phyloP scores from a whole-genome alignment of 1,284 basidiomycete species.

The Cystobasidiaceae sp. region DNA sequence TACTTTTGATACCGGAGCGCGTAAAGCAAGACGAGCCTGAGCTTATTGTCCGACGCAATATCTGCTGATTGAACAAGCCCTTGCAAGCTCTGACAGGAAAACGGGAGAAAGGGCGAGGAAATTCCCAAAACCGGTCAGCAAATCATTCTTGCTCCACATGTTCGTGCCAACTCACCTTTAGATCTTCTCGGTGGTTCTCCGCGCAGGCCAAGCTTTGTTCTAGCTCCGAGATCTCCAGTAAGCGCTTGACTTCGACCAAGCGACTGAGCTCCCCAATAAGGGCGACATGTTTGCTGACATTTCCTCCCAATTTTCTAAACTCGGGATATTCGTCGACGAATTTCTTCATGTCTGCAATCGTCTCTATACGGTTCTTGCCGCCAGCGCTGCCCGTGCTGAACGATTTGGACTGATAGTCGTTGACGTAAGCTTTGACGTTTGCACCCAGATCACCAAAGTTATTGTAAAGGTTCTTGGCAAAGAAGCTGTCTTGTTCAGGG shows the following conservation, averaged over 20 bases:
- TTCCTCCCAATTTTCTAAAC: constrained; percentile 90
- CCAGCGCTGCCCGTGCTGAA: constrained; percentile 12
- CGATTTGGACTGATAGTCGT: constrained; percentile 84
- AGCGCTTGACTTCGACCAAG: constrained; percentile 74
- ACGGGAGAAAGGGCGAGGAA: background rate
- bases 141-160: too few species aligned
- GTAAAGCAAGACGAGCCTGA: constrained; percentile 88
- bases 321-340: constrained; percentile 99
- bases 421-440: constrained; percentile 86
- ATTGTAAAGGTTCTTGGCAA: constrained; percentile 80
- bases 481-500: constrained; percentile 88
- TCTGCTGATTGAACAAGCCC: constrained; percentile 62
- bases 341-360: constrained; percentile 92
- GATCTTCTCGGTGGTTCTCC: constrained; percentile 71
- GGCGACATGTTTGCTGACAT: constrained; percentile 97
- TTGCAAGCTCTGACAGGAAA: constrained; percentile 63
- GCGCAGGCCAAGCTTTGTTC: constrained; percentile 94
- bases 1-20: constrained; percentile 92
- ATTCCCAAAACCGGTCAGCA: too few species aligned
- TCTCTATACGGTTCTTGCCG: constrained; percentile 81
- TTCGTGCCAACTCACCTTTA: constrained; percentile 56
- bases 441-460: constrained; percentile 97
- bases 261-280: constrained; percentile 92
- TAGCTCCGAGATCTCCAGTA: constrained; percentile 86
- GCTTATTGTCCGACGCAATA: constrained; percentile 73